Base-by-base conservation (phyloP, 1,284 basidiomycete genomes). In the Ceratobasidium sp. region DNA sequence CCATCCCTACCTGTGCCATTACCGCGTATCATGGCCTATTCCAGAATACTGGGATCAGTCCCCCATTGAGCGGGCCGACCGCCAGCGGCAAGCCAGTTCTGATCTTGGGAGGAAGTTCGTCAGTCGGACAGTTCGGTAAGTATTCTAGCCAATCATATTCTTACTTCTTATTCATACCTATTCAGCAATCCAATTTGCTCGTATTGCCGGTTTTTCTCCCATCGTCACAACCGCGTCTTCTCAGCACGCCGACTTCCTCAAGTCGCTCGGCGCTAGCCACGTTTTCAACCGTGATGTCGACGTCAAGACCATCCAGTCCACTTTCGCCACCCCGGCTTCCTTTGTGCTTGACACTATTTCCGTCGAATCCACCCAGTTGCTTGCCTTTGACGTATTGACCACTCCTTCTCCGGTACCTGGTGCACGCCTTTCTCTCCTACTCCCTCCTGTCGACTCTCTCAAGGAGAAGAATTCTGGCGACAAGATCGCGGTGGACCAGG, bases 261-360 rank as follows among this genome's bases (percentile, higher is more conserved):
- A 81, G 72, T 76, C 78, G 0, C 76, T 84, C 25, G 86, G 87
- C 1, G 87, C 84, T 0, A 83, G 83, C 0, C 77, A 83, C 47
- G 76, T 84, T 56, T 74, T 87, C 59, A 82, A 85, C 69, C 79
- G 83, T 46, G 74, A 78, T 21, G 56, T 75, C 16, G 49, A 52
- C 33, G 60, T 39, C 1, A 41, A 64, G 23, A 64, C 49, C 14
- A 53, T 64, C 39, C 60, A 64, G n/a, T 30, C 49, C 1, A 47
- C 23, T 3, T 49, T 53, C n/a, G 9, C 25, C 5, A 11, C 50
- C 2, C 60, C 49, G 6, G 36, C 53, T n/a, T 16, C 39, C 14
- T 23, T 64, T 8, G 60, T 64, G 2, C 3, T 53, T 23, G 60
- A 64, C 39, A 19, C 49, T 2, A 53, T 64, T 29, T 64, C 60